Conservation (phyloP, 352 stramenopile genomes). For the Globisporangium radiosum region DNA sequence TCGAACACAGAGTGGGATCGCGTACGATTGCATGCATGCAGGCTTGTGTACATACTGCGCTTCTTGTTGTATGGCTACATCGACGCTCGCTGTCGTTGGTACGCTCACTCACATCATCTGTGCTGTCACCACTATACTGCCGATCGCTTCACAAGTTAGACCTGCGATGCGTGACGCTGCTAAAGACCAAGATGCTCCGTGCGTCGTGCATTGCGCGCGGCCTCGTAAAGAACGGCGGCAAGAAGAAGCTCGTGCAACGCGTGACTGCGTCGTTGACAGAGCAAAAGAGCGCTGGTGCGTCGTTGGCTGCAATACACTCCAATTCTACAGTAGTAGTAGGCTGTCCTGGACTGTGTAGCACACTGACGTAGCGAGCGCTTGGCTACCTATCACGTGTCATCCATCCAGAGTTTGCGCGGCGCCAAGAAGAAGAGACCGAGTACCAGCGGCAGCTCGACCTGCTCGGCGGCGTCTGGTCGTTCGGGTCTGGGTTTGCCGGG, state of each 20-base stretch:
- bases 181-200: slow-evolving; percentile 81
- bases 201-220: slow-evolving; percentile 67
- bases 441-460: slow-evolving; percentile 74
- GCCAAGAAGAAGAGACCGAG: slow-evolving; percentile 53
- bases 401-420: slow-evolving; percentile 42
- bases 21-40: slow-evolving; percentile 18
- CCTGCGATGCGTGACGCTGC: slow-evolving; percentile 67
- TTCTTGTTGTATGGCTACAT: background rate
- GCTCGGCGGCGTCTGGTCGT: slow-evolving; percentile 78
- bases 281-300: slow-evolving; percentile 45
- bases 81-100: too few species aligned
- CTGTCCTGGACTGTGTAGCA: too few species aligned
- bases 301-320: too few species aligned
- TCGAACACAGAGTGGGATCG: slow-evolving; percentile 59
- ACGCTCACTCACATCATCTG: background rate
- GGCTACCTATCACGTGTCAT: background rate
- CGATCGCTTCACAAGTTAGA: slow-evolving; percentile 36
- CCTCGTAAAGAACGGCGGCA: slow-evolving; percentile 58
- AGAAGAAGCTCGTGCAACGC: slow-evolving; percentile 46
- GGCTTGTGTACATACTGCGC: background rate
- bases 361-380: too few species aligned
- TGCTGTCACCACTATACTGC: background rate
- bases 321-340: too few species aligned
- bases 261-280: slow-evolving; percentile 52
- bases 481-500: slow-evolving; percentile 61